These are phyloP conservation scores for Prunus campanulata DNA, from an alignment of 306 rosid species.

Conservation along the genomic window DNA sequence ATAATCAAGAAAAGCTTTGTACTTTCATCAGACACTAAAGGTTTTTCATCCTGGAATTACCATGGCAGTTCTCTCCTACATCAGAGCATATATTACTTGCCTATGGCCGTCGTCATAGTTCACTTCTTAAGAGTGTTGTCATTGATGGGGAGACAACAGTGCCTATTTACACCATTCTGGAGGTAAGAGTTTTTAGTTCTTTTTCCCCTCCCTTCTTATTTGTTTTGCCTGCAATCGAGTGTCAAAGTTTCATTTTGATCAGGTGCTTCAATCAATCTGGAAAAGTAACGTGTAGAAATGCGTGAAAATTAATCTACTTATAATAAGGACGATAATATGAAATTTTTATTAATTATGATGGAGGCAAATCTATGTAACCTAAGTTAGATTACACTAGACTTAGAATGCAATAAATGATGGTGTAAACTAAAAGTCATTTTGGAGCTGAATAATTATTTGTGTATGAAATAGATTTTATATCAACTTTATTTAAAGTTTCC, in stretches of 20 bases:
- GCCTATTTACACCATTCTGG: conserved; percentile 93
- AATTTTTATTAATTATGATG: background rate
- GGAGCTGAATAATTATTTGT: background rate
- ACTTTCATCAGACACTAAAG: conserved; percentile 1
- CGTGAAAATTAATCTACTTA: background rate
- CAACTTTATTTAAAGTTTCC: background rate
- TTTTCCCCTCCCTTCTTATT: background rate
- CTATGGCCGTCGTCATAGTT: conserved; percentile 60
- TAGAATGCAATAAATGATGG: background rate
- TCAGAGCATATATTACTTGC: conserved; percentile 64
- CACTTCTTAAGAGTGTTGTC: conserved; percentile 77
- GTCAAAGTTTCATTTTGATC: background rate
- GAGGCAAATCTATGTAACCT: background rate
- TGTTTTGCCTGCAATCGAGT: background rate
- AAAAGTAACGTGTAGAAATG: background rate
- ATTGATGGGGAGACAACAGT: conserved; percentile 93
- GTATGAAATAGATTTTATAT: background rate
- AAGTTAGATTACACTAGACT: background rate
- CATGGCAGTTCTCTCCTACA: conserved; percentile 57
- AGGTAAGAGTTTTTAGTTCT: conserved; percentile 45
- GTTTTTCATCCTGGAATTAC: background rate
- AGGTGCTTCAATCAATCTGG: background rate
- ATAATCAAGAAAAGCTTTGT: background rate
- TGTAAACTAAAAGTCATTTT: conserved; percentile 6
- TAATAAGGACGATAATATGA: background rate